A percentile compares a stretch with the other conserved stretches of the same genome.
Conservation (phyloP, 176 grass and related monocot species). For the Phoenix roebelenii region DNA sequence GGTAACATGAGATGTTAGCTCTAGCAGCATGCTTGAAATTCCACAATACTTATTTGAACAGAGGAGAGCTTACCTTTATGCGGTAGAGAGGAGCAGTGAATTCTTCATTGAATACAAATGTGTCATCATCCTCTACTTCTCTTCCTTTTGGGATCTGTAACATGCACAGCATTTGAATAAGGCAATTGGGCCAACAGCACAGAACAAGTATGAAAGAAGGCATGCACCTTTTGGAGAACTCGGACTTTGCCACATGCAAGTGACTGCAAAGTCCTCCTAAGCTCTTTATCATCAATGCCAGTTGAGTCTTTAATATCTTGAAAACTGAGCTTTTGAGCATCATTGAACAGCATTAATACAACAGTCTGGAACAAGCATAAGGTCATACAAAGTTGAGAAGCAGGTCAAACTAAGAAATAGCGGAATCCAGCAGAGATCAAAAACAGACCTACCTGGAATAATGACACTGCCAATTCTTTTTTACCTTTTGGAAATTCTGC, state of each 20-base stretch:
- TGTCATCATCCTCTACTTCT: constrained; percentile 80
- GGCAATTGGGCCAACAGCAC: constrained; percentile 3
- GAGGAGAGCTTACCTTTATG: constrained; percentile 61
- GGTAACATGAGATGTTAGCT: constrained; percentile 22
- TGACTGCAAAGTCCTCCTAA: constrained; percentile 93
- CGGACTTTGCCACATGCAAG: constrained; percentile 98
- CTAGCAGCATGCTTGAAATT: constrained; percentile 13
- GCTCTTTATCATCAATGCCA: constrained; percentile 95
- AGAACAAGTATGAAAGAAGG: constrained; percentile 11
- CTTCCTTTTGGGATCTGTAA: constrained; percentile 92
- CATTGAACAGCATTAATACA: constrained; percentile 97
- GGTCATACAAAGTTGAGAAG: constrained; percentile 5
- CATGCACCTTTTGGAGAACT: constrained; percentile 86
- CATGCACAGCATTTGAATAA: constrained; percentile 26
- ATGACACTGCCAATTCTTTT: constrained; percentile 98
- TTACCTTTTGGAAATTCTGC: constrained; percentile 93
- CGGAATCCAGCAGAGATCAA: constrained; percentile 5
- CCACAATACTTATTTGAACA: background rate
- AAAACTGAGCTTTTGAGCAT: constrained; percentile 85
- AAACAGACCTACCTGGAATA: constrained; percentile 63
- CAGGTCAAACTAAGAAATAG: background rate
- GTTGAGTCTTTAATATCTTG: constrained; percentile 90
- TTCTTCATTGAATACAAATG: constrained; percentile 90
- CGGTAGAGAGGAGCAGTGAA: constrained; percentile 92
- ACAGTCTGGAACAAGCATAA: constrained; percentile 48